Base-by-base conservation (phyloP, 352 stramenopile species). In the Pythium utonaiense region DNA sequence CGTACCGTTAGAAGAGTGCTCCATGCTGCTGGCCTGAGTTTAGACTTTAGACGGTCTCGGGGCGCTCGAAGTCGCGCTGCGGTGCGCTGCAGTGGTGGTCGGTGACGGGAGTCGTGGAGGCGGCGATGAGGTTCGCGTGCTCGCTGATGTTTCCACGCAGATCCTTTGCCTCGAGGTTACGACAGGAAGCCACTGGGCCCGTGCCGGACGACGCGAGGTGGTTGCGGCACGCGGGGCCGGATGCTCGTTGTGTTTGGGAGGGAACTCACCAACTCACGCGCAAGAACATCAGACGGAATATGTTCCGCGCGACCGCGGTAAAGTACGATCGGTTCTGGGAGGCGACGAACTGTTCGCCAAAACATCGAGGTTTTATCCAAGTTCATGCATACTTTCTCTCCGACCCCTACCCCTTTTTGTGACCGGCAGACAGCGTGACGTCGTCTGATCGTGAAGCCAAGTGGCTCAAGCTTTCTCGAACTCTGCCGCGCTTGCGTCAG, bases 181-280 rank as follows among this genome's bases (percentile, higher is more conserved):
- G n/a, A n/a, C n/a, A n/a, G n/a, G n/a, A n/a, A n/a, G n/a, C n/a
- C n/a, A n/a, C n/a, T n/a, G n/a, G n/a, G 38, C 12, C 34, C 16
- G 34, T n/a, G 34, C 38, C 9, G 5, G 28, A 33, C 38, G 38
- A 25, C 6, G 38, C 38, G 16, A 45, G 14, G 21, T 45, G 38
- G 14, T 45, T 45, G 38, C 38, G 38, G 38, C 38, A 45, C 17
- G 38, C 38, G 38, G 38, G 17, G 25, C 44, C 44, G 44, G 44
- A 51, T 51, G 44, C 19, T 33, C 14, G 28, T 33, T 33, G 28
- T 33, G 28, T 33, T n/a, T 5, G 10, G 24, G 47, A 40, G 47
- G 47, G 24, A 53, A 53, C 25, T 38, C 25, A 55, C 49, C 27
- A 40, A 55, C 25, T 42, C 49, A 42, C n/a, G n/a, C n/a, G n/a